A percentile compares a stretch with the other conserved stretches of the same genome.
These are phyloP conservation scores for Oxalis stricta DNA, from an alignment of 441 rosid genomes.

Conservation along the genomic window DNA sequence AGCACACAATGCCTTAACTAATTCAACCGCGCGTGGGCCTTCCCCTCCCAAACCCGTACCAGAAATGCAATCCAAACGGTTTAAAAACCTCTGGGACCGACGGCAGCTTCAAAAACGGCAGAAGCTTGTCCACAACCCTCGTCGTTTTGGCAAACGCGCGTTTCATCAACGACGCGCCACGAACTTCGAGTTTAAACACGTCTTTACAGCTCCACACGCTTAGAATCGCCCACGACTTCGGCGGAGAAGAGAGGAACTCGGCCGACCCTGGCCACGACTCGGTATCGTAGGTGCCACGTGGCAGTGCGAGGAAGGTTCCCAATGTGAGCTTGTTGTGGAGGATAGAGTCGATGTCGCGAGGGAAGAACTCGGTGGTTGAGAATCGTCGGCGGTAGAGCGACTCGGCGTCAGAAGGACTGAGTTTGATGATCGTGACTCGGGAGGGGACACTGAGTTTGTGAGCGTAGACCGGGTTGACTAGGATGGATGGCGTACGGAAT, in stretches of 20 bases:
- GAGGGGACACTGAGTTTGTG: slow-evolving; percentile 38
- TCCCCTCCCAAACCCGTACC: slow-evolving; percentile 88
- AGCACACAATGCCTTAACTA: slow-evolving; percentile 46
- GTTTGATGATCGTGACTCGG: slow-evolving; percentile 26
- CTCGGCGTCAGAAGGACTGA: slow-evolving; percentile 51
- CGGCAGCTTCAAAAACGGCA: slow-evolving; percentile 72
- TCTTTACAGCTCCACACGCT: slow-evolving; percentile 87
- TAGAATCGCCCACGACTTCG: slow-evolving; percentile 82
- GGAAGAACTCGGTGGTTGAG: slow-evolving; percentile 88
- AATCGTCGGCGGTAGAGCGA: slow-evolving; percentile 62
- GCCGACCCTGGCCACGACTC: slow-evolving; percentile 59
- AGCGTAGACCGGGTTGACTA: slow-evolving; percentile 86
- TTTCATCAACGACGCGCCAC: slow-evolving; percentile 51
- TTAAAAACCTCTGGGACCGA: slow-evolving; percentile 74
- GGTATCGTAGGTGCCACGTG: slow-evolving; percentile 35
- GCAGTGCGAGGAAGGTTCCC: slow-evolving; percentile 76
- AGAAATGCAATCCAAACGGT: slow-evolving; percentile 63
- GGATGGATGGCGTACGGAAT: slow-evolving; percentile 79
- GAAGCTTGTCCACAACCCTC: slow-evolving; percentile 42
- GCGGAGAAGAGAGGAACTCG: slow-evolving; percentile 43
- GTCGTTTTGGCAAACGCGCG: slow-evolving; percentile 52
- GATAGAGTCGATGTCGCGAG: slow-evolving; percentile 77
- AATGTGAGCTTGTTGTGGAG: slow-evolving; percentile 53
- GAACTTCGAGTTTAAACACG: slow-evolving; percentile 53
- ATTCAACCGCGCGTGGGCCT: slow-evolving; percentile 50